Evolutionary conservation across 805 yeast species (phyloP).

Genomic region (Yamadazyma sp.): DNA sequence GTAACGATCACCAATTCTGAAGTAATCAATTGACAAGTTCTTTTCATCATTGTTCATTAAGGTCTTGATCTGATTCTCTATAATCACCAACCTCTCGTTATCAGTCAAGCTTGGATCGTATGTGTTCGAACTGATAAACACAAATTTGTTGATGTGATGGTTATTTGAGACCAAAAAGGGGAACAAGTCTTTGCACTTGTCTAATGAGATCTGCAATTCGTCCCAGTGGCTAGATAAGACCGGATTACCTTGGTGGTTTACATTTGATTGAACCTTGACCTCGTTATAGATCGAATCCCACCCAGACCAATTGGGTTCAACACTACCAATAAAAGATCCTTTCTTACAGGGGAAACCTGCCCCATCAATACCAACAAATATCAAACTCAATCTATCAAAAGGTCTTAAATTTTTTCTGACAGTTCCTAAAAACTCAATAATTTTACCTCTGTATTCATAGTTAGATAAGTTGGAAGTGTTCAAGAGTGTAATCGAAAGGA

Average conservation of each 20-base stretch:
- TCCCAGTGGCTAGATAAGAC: slow-evolving; percentile 18
- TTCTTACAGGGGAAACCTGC: slow-evolving; percentile 31
- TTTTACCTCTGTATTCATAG: slow-evolving; percentile 23
- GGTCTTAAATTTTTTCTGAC: slow-evolving; percentile 30
- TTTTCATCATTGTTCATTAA: slow-evolving; percentile 16
- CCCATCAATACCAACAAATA: slow-evolving; percentile 49
- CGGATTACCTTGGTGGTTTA: slow-evolving; percentile 11
- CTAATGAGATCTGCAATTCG: slow-evolving; percentile 25
- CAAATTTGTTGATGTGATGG: slow-evolving; percentile 14
- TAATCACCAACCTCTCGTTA: slow-evolving; percentile 3
- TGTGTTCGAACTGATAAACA: slow-evolving; percentile 18
- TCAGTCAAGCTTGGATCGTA: slow-evolving; percentile 9
- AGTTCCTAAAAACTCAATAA: slow-evolving; percentile 25
- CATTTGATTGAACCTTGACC: slow-evolving; percentile 27
- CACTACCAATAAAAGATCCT: slow-evolving; percentile 50
- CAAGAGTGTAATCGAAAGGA: slow-evolving; percentile 43
- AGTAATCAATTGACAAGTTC: slow-evolving; percentile 23
- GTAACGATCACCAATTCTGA: slow-evolving; percentile 24
- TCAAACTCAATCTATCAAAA: slow-evolving; percentile 47
- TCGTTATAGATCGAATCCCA: slow-evolving; percentile 47
- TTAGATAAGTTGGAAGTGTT: slow-evolving; percentile 28
- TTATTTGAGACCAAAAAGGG: slow-evolving; percentile 22
- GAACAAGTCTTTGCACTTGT: slow-evolving; percentile 27
- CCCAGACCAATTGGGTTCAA: slow-evolving; percentile 45
- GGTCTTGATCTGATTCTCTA: slow-evolving; percentile 14